These are phyloP conservation scores for Sclerotinia glacialis DNA, from an alignment of 2,329 filamentous ascomycete genomes.

Conservation along the genomic window DNA sequence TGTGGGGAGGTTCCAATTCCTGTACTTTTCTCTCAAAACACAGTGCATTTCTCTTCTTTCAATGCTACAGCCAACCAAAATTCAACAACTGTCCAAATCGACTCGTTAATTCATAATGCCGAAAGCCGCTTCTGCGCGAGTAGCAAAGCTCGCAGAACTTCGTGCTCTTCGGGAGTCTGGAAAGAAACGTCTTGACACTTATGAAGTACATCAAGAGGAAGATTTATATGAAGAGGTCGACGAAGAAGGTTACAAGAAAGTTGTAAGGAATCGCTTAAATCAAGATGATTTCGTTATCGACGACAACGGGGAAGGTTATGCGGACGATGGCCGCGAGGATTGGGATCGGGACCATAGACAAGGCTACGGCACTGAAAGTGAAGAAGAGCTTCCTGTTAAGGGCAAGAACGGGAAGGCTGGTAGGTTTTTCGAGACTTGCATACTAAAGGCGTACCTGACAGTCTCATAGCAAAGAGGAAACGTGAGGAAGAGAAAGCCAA, in stretches of 20 bases:
- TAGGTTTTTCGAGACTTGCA: slow-evolving; percentile 23
- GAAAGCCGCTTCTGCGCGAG: slow-evolving; percentile 36
- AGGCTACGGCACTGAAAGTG: slow-evolving; percentile 71
- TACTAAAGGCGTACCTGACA: not conserved
- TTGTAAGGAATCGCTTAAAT: slow-evolving; percentile 83
- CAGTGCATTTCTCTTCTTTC: not conserved
- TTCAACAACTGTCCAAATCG: slow-evolving; percentile 10
- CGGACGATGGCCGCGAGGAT: slow-evolving; percentile 92
- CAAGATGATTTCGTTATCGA: slow-evolving; percentile 98
- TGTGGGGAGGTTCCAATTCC: not conserved
- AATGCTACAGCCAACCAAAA: not conserved
- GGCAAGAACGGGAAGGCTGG: slow-evolving; percentile 50
- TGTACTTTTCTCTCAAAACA: not conserved
- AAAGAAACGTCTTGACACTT: slow-evolving; percentile 85
- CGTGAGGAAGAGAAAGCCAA: slow-evolving; percentile 83
- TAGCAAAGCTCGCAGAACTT: slow-evolving; percentile 69
- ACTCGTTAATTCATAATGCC: slow-evolving; percentile 34
- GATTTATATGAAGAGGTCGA: slow-evolving; percentile 94
- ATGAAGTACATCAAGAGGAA: slow-evolving; percentile 79
- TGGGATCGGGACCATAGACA: slow-evolving; percentile 61
- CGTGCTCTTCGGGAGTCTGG: slow-evolving; percentile 80
- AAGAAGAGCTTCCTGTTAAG: slow-evolving; percentile 56
- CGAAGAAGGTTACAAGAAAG: slow-evolving; percentile 95
- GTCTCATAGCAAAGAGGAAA: slow-evolving; percentile 70
- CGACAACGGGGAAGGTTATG: slow-evolving; percentile 96